phyloP scores from a whole-genome alignment of 805 yeast genomes.

The Saturnispora galanensis region DNA sequence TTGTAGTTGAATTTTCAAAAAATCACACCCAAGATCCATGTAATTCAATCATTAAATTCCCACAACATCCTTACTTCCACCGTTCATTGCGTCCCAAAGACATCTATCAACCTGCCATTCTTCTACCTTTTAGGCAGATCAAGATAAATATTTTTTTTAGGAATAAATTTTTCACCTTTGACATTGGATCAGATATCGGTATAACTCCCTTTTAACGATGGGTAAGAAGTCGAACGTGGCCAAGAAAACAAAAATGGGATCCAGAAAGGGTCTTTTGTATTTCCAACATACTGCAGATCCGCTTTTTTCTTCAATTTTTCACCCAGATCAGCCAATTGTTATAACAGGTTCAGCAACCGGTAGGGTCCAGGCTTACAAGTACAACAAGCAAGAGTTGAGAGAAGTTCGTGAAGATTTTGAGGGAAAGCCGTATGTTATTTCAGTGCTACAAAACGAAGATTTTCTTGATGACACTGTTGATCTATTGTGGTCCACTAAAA shows the following conservation, averaged over 20 bases:
- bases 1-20: no score
- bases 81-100: no score
- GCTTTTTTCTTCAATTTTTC: constrained; percentile 67
- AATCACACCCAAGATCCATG: no score
- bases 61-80: no score
- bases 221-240: constrained; percentile 8
- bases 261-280: constrained; percentile 32
- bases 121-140: no score
- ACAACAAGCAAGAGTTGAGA: constrained; percentile 41
- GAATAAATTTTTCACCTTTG: not conserved
- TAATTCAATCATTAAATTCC: no score
- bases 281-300: constrained; percentile 43
- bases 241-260: constrained; percentile 8
- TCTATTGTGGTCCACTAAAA: constrained; percentile 68
- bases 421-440: constrained; percentile 23
- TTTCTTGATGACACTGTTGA: constrained; percentile 23
- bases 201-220: not conserved
- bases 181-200: not conserved
- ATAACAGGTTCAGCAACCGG: constrained; percentile 79
- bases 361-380: constrained; percentile 50
- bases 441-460: constrained; percentile 19
- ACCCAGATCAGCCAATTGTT: constrained; percentile 59
- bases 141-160: no score
- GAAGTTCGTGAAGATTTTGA: constrained; percentile 22
- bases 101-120: no score